phyloP scores from a whole-genome alignment of 441 rosid genomes.

The Pelargonium cotyledonis region DNA sequence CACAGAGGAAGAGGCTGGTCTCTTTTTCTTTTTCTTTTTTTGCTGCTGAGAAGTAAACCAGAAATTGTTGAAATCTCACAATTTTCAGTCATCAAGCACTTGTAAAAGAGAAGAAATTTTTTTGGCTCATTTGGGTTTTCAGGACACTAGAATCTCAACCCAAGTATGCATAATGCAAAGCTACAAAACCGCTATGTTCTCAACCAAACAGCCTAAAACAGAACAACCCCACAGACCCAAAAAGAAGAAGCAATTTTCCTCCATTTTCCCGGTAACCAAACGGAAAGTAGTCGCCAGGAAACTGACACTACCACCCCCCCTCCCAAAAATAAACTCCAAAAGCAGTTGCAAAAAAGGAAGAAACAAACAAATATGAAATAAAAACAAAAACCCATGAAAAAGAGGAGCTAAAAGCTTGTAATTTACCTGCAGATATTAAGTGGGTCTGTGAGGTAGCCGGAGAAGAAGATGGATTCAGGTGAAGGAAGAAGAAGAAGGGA shows the following conservation, averaged over 20 bases:
- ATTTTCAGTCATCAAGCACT: background rate
- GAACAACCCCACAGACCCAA: conserved; percentile 2
- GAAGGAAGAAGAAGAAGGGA: conserved; percentile 16
- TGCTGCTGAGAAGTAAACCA: background rate
- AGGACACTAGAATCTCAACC: background rate
- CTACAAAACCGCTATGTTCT: background rate
- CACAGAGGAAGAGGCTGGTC: background rate
- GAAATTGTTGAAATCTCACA: background rate
- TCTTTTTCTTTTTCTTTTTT: background rate
- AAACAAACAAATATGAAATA: background rate
- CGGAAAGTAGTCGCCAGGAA: conserved; percentile 1
- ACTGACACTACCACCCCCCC: background rate
- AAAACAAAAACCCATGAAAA: background rate
- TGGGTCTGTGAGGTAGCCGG: conserved; percentile 17
- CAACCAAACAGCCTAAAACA: background rate
- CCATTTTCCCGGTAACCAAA: background rate
- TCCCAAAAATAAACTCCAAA: background rate
- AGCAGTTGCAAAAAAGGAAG: background rate
- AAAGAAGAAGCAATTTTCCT: background rate
- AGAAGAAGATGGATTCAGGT: conserved; percentile 22
- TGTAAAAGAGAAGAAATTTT: too few species aligned
- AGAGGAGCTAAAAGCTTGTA: background rate
- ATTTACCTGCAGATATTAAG: conserved; percentile 20
- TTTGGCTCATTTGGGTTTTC: background rate
- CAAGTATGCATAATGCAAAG: background rate